Base-by-base conservation (phyloP, 345 rosid species). In the Lagerstroemia speciosa region DNA sequence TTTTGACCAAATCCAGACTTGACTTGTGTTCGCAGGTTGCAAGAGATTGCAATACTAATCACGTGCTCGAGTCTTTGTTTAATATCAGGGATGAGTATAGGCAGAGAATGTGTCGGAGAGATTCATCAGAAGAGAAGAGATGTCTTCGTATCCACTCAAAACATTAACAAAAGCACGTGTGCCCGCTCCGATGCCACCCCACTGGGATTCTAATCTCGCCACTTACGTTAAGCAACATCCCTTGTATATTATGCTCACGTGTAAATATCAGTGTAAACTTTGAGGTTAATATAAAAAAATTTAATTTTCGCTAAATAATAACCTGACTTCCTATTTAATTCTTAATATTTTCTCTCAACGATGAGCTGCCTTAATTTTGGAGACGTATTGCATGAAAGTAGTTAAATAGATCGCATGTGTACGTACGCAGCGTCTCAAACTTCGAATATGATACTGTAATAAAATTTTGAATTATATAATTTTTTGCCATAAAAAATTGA, bases 211-310 rank as follows among this genome's bases (percentile, higher is more conserved):
- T 45, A 43, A 69, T 77, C n/a, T n/a, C 16, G 77, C 75, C 88
- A 72, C 83, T 79, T 74, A 78, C 93, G 88, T 88, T 74, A 92
- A 87, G 94, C 88, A 86, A 85, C 80, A 75, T 69, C 58, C 78
- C 74, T 70, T 31, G 0, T 20, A 15, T 20, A 48, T 12, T 1
- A 3, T 46, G 22, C 22, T 2, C 52, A 12, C 52, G 16, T 46
- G 3, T 12, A 50, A n/a, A n/a, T n/a, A n/a, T n/a, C n/a, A n/a
- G n/a, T n/a, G n/a, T n/a, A n/a, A n/a, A n/a, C n/a, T n/a, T n/a
- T n/a, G n/a, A n/a, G n/a, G n/a, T n/a, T n/a, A n/a, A n/a, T n/a
- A n/a, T n/a, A n/a, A n/a, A n/a, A n/a, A n/a, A n/a, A n/a, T n/a
- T n/a, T n/a, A n/a, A n/a, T n/a, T n/a, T n/a, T n/a, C n/a, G n/a